Evolutionary conservation across 805 yeast genomes (phyloP), one percentile per base, ranked within the genome.

Genomic region (Lipomyces kockii): DNA sequence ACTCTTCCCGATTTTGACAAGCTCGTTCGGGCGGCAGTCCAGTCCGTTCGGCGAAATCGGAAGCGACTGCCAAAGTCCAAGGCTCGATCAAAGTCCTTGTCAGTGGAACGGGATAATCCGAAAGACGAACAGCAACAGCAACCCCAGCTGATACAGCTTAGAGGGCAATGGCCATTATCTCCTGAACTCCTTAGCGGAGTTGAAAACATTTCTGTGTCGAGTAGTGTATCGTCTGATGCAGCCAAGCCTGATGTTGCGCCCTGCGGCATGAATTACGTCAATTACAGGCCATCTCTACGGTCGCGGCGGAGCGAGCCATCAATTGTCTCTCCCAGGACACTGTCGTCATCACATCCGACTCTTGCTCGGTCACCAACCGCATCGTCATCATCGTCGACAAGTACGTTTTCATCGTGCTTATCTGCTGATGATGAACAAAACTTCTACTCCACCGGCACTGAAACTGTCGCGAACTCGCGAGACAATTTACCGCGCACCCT

Each of bases 1-100:
- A 83, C 86, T 14, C 79, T 87, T 34, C 78, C 81, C 0, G 98
- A 95, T 71, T 94, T 94, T 76, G 97, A 92, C 77, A 90, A 89
- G 76, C 82, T 94, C 46, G 98, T 95, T 0, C 82, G 97, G 49
- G 96, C 97, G 9, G 98, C 97, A 0, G 89, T 94, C 34, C 99
- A 94, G 78, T 89, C 96, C 61, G 98, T 91, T 1, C 81, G 98
- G 69, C 82, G 99, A 71, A 94, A 94, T 77, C 83, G 97, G 67
- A 91, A 89, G 75, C 78, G 97, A 71, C 85, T 86, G 7, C 81
- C 81, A 68, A 84, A 83, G 72, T 75, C 76, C 34, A 72, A 72
- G 59, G 29, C 65, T 35, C 60, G 68, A 14, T 53, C 68, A 35
- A 65, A 58, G 60, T 67, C 70, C 1, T 17, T 61, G 46, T 56